A percentile compares a stretch with the other conserved stretches of the same genome.
Conservation (phyloP, 768 basidiomycete species). For the Clavaria fumosa region DNA sequence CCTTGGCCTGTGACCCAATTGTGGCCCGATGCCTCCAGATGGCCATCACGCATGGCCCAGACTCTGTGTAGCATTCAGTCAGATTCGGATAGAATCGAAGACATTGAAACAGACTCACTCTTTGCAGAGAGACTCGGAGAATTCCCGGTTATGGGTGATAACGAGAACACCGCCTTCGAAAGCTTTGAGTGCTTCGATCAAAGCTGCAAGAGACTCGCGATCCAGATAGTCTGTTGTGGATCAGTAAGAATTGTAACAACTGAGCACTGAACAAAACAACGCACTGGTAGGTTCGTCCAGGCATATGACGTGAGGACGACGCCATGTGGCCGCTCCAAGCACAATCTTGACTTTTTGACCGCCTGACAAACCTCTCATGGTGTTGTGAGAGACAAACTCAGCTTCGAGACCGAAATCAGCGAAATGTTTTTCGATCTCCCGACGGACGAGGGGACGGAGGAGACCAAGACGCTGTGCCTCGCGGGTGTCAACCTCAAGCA, state of each 20-base stretch:
- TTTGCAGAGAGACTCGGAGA: conserved; percentile 94
- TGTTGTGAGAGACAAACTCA: conserved; percentile 98
- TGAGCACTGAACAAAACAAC: too few relatives aligned
- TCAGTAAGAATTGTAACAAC: too few relatives aligned
- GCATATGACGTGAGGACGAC: conserved; percentile 94
- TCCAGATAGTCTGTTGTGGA: conserved; percentile 76
- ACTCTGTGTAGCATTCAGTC: conserved; percentile 32
- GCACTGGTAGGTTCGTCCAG: conserved; percentile 90
- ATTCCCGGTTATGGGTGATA: conserved; percentile 97
- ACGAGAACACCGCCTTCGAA: conserved; percentile 98
- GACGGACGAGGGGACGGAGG: conserved; percentile 90
- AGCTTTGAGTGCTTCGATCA: conserved; percentile 94
- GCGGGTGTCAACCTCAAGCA: conserved; percentile 91
- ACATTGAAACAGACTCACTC: conserved; percentile 35
- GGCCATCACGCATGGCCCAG: conserved; percentile 98
- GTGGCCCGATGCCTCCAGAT: conserved; percentile 91
- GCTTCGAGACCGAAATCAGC: conserved; percentile 98
- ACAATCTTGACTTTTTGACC: conserved; percentile 99
- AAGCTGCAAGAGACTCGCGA: conserved; percentile 96
- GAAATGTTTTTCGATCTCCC: conserved; percentile 98
- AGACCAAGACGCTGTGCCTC: conserved; percentile 95
- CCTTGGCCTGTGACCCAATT: conserved; percentile 99
- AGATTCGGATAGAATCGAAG: background rate
- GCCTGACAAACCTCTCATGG: conserved; percentile 96
- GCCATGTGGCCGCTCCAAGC: conserved; percentile 97